A percentile compares a stretch with the other conserved stretches of the same genome.
Conservation (phyloP, 2,329 filamentous ascomycete genomes). For the Fonsecaea multimorphosa region DNA sequence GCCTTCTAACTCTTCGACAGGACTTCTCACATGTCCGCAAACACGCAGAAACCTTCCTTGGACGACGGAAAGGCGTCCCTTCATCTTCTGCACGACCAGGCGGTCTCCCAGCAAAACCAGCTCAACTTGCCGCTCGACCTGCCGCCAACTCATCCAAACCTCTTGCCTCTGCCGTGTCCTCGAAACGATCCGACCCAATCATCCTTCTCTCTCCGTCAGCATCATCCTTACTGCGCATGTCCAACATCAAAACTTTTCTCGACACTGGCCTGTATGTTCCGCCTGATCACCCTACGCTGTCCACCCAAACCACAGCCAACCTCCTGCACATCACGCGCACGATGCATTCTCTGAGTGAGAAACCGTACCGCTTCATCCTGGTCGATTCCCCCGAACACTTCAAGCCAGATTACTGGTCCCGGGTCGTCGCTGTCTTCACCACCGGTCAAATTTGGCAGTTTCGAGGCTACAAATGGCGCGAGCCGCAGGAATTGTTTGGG, state of each 20-base stretch:
- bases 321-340: conserved; percentile 85
- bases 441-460: conserved; percentile 99
- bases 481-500: conserved; percentile 84
- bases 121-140: conserved; percentile 35
- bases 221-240: conserved; percentile 90
- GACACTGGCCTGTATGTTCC: conserved; percentile 81
- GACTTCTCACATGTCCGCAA: conserved; percentile 96
- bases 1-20: conserved; percentile 54
- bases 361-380: conserved; percentile 89
- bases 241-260: conserved; percentile 94
- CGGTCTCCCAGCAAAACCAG: conserved; percentile 29
- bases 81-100: conserved; percentile 47
- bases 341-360: conserved; percentile 65
- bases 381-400: conserved; percentile 93
- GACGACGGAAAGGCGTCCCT: conserved; percentile 54
- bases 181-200: conserved; percentile 75
- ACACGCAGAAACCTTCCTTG: conserved; percentile 77
- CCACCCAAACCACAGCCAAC: conserved; percentile 70
- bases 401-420: conserved; percentile 96
- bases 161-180: conserved; percentile 40
- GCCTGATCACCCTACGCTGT: conserved; percentile 67
- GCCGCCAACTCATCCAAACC: conserved; percentile 33
- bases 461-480: conserved; percentile 96
- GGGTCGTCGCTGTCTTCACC: conserved; percentile 94
- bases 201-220: conserved; percentile 96